Evolutionary conservation across 164 flowering plant genomes (phyloP).

Genomic region (Nymphaea thermarum): DNA sequence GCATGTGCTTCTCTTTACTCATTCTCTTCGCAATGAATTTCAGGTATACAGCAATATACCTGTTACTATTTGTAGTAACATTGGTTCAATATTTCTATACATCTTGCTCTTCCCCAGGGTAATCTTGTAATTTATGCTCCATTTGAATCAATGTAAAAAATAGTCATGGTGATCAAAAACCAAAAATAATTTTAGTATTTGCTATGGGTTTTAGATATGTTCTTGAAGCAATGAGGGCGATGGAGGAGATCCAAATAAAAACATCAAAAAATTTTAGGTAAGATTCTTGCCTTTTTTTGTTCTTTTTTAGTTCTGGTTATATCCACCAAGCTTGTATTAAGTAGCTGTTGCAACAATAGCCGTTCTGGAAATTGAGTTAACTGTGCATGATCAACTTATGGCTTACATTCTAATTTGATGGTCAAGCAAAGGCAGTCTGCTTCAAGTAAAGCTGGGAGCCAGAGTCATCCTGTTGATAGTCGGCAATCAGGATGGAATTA

Average conservation of each 20-base stretch:
- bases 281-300: slow-evolving; percentile 12
- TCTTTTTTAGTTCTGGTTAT: not conserved
- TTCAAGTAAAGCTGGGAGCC: slow-evolving; percentile 58
- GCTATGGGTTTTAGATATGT: slow-evolving; percentile 41
- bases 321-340: not conserved
- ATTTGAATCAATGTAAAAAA: not conserved
- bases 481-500: slow-evolving; percentile 30
- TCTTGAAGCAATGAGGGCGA: slow-evolving; percentile 68
- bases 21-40: not conserved
- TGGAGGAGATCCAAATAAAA: slow-evolving; percentile 34
- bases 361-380: not conserved
- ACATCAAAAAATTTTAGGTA: slow-evolving; percentile 49
- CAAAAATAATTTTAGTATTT: not conserved
- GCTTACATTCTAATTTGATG: slow-evolving; percentile 20
- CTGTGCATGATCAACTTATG: slow-evolving; percentile 7
- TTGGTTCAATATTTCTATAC: slow-evolving; percentile 74
- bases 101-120: slow-evolving; percentile 91
- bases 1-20: not conserved
- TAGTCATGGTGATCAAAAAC: not conserved
- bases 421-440: slow-evolving; percentile 94
- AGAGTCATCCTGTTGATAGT: slow-evolving; percentile 33
- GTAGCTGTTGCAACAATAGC: not conserved
- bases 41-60: slow-evolving; percentile 67
- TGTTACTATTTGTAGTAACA: slow-evolving; percentile 51
- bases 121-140: slow-evolving; percentile 8